Percentiles rank a stretch among this genome's conserved stretches.
Evolutionary conservation across 371 early-diverging fungal species (phyloP).

Genomic region (Phascolomyces articulosus): DNA sequence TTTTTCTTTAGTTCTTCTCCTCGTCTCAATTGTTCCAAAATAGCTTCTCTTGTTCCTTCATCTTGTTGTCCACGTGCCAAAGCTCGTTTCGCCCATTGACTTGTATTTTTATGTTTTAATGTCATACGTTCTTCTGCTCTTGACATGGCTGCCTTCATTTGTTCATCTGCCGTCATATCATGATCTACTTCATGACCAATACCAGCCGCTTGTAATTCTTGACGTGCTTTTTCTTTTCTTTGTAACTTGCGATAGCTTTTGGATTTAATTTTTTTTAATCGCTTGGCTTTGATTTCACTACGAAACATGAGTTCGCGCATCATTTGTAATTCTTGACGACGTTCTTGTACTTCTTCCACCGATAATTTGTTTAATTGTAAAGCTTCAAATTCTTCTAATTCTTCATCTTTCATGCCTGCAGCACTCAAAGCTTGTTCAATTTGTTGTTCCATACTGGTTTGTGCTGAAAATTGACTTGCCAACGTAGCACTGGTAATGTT

Average conservation of each 20-base stretch:
- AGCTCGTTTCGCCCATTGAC: slow-evolving; percentile 93
- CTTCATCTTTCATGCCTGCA: slow-evolving; percentile 79
- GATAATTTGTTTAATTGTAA: slow-evolving; percentile 80
- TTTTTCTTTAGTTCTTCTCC: slow-evolving; percentile 82
- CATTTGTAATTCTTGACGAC: slow-evolving; percentile 80
- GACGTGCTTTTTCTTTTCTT: slow-evolving; percentile 68
- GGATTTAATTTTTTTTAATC: slow-evolving; percentile 95
- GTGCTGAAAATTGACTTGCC: slow-evolving; percentile 61
- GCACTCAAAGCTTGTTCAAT: slow-evolving; percentile 69
- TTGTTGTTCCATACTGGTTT: slow-evolving; percentile 80
- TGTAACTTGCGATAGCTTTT: slow-evolving; percentile 88
- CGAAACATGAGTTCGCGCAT: slow-evolving; percentile 95
- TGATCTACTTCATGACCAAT: slow-evolving; percentile 61
- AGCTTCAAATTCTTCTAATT: slow-evolving; percentile 82
- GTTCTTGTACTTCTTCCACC: slow-evolving; percentile 76
- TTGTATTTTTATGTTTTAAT: slow-evolving; percentile 89
- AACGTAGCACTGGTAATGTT: slow-evolving; percentile 60
- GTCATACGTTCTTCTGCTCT: slow-evolving; percentile 95
- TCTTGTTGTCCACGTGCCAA: slow-evolving; percentile 70
- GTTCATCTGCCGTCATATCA: slow-evolving; percentile 64
- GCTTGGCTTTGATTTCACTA: slow-evolving; percentile 88
- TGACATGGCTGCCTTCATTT: slow-evolving; percentile 68
- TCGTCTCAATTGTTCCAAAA: slow-evolving; percentile 85
- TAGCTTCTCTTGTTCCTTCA: slow-evolving; percentile 77
- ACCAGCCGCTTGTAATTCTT: slow-evolving; percentile 33